phyloP scores from a whole-genome alignment of 1,284 basidiomycete genomes.

The Megacollybia platyphylla region DNA sequence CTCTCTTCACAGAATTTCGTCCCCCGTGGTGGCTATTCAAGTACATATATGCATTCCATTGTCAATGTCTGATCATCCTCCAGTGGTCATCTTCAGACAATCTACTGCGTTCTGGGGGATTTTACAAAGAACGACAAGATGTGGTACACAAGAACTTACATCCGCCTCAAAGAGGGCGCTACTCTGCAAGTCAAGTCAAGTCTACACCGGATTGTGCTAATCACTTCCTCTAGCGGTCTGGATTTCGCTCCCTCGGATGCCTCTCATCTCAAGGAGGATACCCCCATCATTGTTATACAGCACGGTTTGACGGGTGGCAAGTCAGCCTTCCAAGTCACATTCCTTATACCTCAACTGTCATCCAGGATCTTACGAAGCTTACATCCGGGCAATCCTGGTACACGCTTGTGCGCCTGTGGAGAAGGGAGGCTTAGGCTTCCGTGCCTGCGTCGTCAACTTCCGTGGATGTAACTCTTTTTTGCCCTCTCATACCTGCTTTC shows the following conservation, averaged over 20 bases:
- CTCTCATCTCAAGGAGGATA: slow-evolving; percentile 37
- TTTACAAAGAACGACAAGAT: slow-evolving; percentile 53
- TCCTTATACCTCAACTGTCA: neutral
- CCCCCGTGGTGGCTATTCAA: slow-evolving; percentile 56
- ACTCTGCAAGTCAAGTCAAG: slow-evolving; percentile 40
- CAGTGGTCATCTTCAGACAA: slow-evolving; percentile 30
- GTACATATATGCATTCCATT: neutral
- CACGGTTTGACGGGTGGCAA: slow-evolving; percentile 83
- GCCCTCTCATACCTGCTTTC: neutral
- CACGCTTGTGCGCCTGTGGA: slow-evolving; percentile 56
- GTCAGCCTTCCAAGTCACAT: slow-evolving; percentile 6
- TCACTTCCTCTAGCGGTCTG: slow-evolving; percentile 36
- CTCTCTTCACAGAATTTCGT: slow-evolving; percentile 37
- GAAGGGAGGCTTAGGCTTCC: slow-evolving; percentile 75
- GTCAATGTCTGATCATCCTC: neutral
- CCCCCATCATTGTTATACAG: slow-evolving; percentile 74
- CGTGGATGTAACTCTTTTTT: slow-evolving; percentile 62
- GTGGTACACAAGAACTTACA: slow-evolving; percentile 23
- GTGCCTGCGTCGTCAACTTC: slow-evolving; percentile 84
- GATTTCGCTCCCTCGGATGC: slow-evolving; percentile 59
- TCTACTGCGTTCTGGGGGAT: slow-evolving; percentile 36
- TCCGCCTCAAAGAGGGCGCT: slow-evolving; percentile 13
- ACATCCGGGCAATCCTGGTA: slow-evolving; percentile 71
- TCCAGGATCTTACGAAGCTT: slow-evolving; percentile 77
- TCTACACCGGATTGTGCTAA: slow-evolving; percentile 1